phyloP scores from a whole-genome alignment of 2,329 filamentous ascomycete genomes.

The Talaromyces sp. region DNA sequence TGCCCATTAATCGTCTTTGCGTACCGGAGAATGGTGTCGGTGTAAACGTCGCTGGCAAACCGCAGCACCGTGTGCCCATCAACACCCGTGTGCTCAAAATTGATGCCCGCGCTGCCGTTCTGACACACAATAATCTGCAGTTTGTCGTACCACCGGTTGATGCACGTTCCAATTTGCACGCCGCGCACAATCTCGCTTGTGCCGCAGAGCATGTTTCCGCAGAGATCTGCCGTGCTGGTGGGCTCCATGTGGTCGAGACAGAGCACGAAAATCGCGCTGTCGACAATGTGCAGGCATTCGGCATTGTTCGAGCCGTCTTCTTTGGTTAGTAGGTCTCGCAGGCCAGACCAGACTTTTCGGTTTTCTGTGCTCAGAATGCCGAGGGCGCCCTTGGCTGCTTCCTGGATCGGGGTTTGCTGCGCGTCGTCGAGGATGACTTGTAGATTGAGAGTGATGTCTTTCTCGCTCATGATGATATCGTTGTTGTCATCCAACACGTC shows the following conservation, averaged over 20 bases:
- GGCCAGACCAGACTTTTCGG: slow-evolving; percentile 87
- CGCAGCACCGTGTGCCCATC: slow-evolving; percentile 95
- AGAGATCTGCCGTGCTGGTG: slow-evolving; percentile 72
- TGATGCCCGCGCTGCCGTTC: slow-evolving; percentile 97
- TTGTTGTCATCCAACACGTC: slow-evolving; percentile 92
- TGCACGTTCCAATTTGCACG: slow-evolving; percentile 94
- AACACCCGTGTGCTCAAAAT: slow-evolving; percentile 97
- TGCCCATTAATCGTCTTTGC: slow-evolving; percentile 92
- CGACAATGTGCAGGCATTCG: slow-evolving; percentile 91
- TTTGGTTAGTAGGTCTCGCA: slow-evolving; percentile 79
- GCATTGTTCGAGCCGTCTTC: slow-evolving; percentile 90
- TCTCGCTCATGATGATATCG: slow-evolving; percentile 95
- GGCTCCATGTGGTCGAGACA: slow-evolving; percentile 93
- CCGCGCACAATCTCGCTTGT: slow-evolving; percentile 87
- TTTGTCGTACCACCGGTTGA: slow-evolving; percentile 99
- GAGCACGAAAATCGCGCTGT: slow-evolving; percentile 86
- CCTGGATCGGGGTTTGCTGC: slow-evolving; percentile 79
- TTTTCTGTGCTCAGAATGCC: slow-evolving; percentile 96
- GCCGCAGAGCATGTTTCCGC: slow-evolving; percentile 97
- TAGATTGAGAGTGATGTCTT: slow-evolving; percentile 84
- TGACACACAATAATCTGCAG: slow-evolving; percentile 98
- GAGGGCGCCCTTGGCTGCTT: slow-evolving; percentile 89
- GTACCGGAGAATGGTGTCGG: slow-evolving; percentile 93
- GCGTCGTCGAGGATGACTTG: slow-evolving; percentile 91
- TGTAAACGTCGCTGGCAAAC: slow-evolving; percentile 94